Conservation (phyloP, 1,139 yeast genomes). For the Yamadazyma taylorii region DNA sequence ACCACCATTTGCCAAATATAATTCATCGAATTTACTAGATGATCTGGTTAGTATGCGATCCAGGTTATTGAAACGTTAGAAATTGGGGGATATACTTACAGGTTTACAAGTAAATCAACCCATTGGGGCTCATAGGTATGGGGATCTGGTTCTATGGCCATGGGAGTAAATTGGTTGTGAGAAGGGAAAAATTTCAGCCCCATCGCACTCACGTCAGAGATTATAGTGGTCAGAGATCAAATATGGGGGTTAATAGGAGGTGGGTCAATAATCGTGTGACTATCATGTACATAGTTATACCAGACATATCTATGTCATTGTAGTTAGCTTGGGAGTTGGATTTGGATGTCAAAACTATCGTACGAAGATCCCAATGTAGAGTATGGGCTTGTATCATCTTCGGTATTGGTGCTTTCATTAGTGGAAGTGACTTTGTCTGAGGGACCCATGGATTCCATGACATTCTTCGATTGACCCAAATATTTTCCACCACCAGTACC, state of each 20-base stretch:
- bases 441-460: no score
- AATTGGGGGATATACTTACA: conserved; percentile 13
- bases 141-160: not conserved
- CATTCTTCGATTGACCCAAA: no score
- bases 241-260: no score
- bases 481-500: no score
- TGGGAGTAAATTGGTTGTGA: not conserved
- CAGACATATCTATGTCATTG: not conserved
- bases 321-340: conserved; percentile 18
- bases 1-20: conserved; percentile 5
- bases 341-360: conserved; percentile 23
- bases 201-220: no score
- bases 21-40: conserved; percentile 12
- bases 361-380: conserved; percentile 16
- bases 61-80: no score
- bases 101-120: conserved; percentile 9
- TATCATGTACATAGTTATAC: not conserved
- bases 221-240: no score
- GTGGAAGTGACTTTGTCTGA: no score
- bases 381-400: conserved; percentile 10
- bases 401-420: conserved; percentile 1
- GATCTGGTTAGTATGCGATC: conserved; percentile 10
- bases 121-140: conserved; percentile 5
- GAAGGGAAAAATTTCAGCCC: not conserved
- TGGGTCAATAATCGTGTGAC: no score